Evolutionary conservation across 192 early-diverging fungal species (phyloP).

Genomic region (Spizellomyces sp.): DNA sequence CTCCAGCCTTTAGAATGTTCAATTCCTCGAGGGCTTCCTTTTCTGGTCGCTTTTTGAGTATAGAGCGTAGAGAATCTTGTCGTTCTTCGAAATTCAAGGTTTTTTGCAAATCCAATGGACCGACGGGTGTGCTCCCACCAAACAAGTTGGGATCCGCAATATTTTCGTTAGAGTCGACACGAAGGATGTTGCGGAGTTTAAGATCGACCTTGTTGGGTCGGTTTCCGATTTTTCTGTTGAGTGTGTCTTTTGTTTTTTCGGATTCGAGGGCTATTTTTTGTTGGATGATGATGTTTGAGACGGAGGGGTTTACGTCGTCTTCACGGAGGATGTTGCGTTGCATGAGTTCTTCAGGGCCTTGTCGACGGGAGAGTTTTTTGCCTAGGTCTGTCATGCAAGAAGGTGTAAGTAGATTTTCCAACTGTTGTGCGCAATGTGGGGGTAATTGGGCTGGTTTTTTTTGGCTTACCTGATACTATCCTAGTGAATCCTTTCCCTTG

Average conservation of each 20-base stretch:
- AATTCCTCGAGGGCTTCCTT: slow-evolving; percentile 48
- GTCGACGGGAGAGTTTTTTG: slow-evolving; percentile 46
- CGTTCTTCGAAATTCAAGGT: slow-evolving; percentile 36
- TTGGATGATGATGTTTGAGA: slow-evolving; percentile 47
- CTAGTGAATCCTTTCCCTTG: neutral
- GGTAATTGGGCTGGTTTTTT: no score
- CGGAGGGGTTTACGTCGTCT: slow-evolving; percentile 35
- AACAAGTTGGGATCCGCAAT: neutral
- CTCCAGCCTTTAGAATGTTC: slow-evolving; percentile 54
- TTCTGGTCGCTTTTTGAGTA: slow-evolving; percentile 56
- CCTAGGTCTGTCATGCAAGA: slow-evolving; percentile 45
- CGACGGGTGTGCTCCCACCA: slow-evolving; percentile 5
- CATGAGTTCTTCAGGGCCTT: slow-evolving; percentile 48
- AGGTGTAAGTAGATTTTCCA: neutral
- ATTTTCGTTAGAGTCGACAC: slow-evolving; percentile 23
- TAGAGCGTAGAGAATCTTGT: slow-evolving; percentile 41
- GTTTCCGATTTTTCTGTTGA: slow-evolving; percentile 41
- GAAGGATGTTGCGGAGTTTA: slow-evolving; percentile 57
- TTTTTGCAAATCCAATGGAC: slow-evolving; percentile 31
- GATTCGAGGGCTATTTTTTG: slow-evolving; percentile 48
- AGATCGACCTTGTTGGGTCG: slow-evolving; percentile 55
- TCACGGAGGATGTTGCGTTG: slow-evolving; percentile 54
- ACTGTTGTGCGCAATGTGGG: neutral
- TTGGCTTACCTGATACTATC: neutral
- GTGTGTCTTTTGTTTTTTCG: slow-evolving; percentile 48